A percentile compares a stretch with the other conserved stretches of the same genome.
These are phyloP conservation scores for Hippophae gyantsensis DNA, from an alignment of 306 rosid species.

Conservation along the genomic window DNA sequence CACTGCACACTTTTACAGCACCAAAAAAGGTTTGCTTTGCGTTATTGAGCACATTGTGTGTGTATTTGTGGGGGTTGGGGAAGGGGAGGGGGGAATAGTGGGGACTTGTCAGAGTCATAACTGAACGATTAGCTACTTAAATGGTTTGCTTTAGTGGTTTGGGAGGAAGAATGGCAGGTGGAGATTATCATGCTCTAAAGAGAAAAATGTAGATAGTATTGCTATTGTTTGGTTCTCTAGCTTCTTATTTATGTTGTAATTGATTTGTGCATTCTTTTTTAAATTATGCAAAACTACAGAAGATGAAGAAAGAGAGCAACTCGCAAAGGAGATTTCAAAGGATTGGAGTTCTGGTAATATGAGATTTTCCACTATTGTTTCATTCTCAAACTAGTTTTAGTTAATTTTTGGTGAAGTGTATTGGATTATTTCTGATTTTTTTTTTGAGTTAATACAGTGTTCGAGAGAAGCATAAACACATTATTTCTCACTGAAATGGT, in stretches of 20 bases:
- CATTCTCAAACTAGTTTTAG: slow-evolving; percentile 6
- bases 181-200: neutral
- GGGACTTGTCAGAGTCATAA: too few species aligned
- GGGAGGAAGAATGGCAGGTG: neutral
- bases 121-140: too few species aligned
- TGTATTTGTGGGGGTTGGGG: neutral
- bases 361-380: slow-evolving; percentile 5
- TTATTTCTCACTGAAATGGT: slow-evolving; percentile 97
- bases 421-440: slow-evolving; percentile 7
- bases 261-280: slow-evolving; percentile 1
- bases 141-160: neutral
- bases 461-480: slow-evolving; percentile 92
- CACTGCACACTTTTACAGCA: slow-evolving; percentile 52
- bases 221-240: neutral
- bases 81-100: neutral
- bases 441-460: slow-evolving; percentile 43
- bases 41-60: slow-evolving; percentile 1
- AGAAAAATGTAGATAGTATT: neutral
- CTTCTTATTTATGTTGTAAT: neutral
- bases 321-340: slow-evolving; percentile 81
- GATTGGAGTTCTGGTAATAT: slow-evolving; percentile 86
- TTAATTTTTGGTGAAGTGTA: slow-evolving; percentile 5
- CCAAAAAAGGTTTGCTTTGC: slow-evolving; percentile 46
- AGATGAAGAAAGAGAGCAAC: slow-evolving; percentile 90
- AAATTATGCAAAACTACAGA: slow-evolving; percentile 36